Conservation (phyloP, 108 stramenopile genomes). For the Tribonema minus region DNA sequence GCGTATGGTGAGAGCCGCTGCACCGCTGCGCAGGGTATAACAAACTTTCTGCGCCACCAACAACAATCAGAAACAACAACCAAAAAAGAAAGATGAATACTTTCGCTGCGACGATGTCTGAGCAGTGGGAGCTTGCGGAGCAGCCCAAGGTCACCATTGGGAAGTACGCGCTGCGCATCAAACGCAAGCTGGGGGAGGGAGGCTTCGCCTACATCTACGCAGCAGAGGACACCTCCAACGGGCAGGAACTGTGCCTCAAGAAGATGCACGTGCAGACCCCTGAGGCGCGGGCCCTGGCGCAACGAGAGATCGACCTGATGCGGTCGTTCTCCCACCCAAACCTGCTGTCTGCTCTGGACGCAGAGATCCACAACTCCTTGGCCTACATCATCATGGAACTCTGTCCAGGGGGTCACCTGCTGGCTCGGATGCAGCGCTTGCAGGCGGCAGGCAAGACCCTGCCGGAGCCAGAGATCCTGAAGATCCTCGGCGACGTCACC, state of each 20-base stretch:
- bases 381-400: conserved; percentile 88
- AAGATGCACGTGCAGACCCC: conserved; percentile 26
- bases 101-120: too few relatives aligned
- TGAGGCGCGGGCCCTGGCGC: conserved; percentile 15
- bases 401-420: conserved; percentile 80
- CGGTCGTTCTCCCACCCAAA: conserved; percentile 35
- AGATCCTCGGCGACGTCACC: conserved; percentile 6
- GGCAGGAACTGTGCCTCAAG: conserved; percentile 28
- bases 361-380: conserved; percentile 51
- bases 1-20: too few relatives aligned
- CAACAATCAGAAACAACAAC: too few relatives aligned
- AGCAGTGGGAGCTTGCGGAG: too few relatives aligned
- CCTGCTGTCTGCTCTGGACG: conserved; percentile 7
- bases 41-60: too few relatives aligned
- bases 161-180: conserved; percentile 1
- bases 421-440: conserved; percentile 70
- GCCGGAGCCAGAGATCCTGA: conserved; percentile 17
- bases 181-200: conserved; percentile 73
- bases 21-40: too few relatives aligned
- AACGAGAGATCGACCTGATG: conserved; percentile 18
- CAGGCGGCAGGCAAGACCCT: conserved; percentile 33
- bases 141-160: conserved; percentile 19
- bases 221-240: conserved; percentile 19
- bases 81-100: too few relatives aligned
- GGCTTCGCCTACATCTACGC: conserved; percentile 88